Evolutionary conservation across 345 rosid genomes (phyloP), one percentile per base, ranked within the genome.

Genomic region (Noccaea caerulescens): DNA sequence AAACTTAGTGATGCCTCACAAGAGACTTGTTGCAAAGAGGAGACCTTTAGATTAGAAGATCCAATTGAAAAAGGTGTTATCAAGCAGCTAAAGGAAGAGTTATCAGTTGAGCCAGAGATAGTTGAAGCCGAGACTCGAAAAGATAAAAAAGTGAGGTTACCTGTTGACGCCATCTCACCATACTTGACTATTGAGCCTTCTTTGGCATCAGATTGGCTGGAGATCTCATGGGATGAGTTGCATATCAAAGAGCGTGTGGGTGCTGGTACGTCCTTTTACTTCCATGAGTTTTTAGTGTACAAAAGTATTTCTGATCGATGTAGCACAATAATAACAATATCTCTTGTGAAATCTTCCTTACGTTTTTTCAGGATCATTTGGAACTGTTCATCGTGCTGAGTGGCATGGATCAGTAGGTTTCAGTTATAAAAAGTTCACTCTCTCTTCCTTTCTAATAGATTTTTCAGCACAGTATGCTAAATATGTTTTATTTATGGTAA

Each of bases 321-420:
- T 13, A 32, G 61, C 20, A 41, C 72, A 39, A 11, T 39, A 13
- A 16, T 41, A 52, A 42, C 47, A 23, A 34, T 11, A 8, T 39
- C 18, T 56, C 51, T 37, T 64, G 6, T 36, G 30, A 33, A 41
- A 34, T 34, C 38, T 33, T 54, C 51, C 61, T 53, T 32, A 42
- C 44, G 3, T 38, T 27, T 38, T 69, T 76, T 45, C 84, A 93
- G 98, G 98, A 46, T 93, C 98, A 50, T 93, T 93, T 82, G 94
- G 97, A 72, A 93, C 94, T 13, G 98, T 93, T 77, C 97, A 93
- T 83, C 96, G 91, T 39, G 98, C 98, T 79, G 98, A 93, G 80
- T 93, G 98, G 97, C 88, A 91, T 84, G 98, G 98, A 76, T 91
- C 97, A 72, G 98, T 93, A 60, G 73, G 96, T 85, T 68, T 67